phyloP scores from a whole-genome alignment of 805 yeast species.

The Saccharomycopsis sp. region DNA sequence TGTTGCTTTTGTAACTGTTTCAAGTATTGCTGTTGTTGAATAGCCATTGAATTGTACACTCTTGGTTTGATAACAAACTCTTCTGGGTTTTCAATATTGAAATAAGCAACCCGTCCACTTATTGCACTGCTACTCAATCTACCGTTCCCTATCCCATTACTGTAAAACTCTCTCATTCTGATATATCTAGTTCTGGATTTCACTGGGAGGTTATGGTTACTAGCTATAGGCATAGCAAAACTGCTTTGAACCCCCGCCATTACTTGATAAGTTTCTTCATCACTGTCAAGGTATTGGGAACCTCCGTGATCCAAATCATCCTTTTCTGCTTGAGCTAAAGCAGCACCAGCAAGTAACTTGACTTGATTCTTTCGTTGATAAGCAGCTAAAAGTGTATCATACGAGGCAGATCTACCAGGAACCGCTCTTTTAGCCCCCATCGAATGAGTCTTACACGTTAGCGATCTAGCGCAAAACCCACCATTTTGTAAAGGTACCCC shows the following conservation, averaged over 20 bases:
- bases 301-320: constrained; percentile 51
- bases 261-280: constrained; percentile 89
- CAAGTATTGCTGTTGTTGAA: constrained; percentile 20
- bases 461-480: constrained; percentile 91
- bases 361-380: constrained; percentile 93
- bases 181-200: constrained; percentile 65
- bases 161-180: constrained; percentile 84
- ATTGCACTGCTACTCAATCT: constrained; percentile 26
- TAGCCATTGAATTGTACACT: constrained; percentile 30
- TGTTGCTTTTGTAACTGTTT: constrained; percentile 10
- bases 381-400: constrained; percentile 78
- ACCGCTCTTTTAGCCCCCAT: constrained; percentile 98
- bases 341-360: constrained; percentile 75
- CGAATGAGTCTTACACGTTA: constrained; percentile 96
- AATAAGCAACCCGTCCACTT: constrained; percentile 71
- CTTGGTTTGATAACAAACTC: constrained; percentile 52
- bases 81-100: constrained; percentile 64
- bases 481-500: constrained; percentile 93
- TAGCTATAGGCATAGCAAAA: constrained; percentile 76
- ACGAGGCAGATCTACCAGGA: constrained; percentile 86
- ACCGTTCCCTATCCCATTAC: constrained; percentile 57
- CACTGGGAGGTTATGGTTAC: constrained; percentile 63
- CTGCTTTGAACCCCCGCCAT: constrained; percentile 81
- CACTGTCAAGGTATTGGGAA: constrained; percentile 58
- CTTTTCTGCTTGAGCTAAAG: constrained; percentile 69